Evolutionary conservation across 2,329 filamentous ascomycete species (phyloP), one percentile per base, ranked within the genome.

Genomic region (Didymosphaeria variabile): DNA sequence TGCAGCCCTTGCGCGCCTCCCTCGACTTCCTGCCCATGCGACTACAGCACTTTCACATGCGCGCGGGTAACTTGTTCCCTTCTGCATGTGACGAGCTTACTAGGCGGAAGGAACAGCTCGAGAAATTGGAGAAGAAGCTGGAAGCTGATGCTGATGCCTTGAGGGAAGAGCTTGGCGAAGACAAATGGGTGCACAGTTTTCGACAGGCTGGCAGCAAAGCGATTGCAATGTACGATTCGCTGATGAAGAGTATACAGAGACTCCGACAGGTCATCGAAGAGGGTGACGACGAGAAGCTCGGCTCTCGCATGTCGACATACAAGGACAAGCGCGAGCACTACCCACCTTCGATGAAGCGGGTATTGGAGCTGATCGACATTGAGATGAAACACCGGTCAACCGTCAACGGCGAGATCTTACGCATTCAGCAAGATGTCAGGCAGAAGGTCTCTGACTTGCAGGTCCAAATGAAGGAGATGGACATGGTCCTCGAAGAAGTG

Each of bases 1-100:
- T 98, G 91, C 95, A 98, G 71, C 94, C 95, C 1, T 81, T 99
- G 21, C 87, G 94, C 57, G 95, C 95, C 1, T 97, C 94, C 0
- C 84, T 99, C 36, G 95, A 98, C 77, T 99, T 99, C 72, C 80
- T 99, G 23, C 95, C 95, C 1, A 98, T 98, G 94, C 86, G 94
- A 56, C 81, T 99, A 17, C 93, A 92, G 0, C 91, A 91, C 47
- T 99, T 98, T 72, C 89, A 94, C 69, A 83, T 87, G 2, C 87
- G 93, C 64, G 95, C 93, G 0, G 88, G 91, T 60, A 81, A 82
- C 2, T 87, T 92, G 8, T 97, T 99, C 69, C 94, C 95, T 0
- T 95, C 91, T 9, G 94, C 94, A 0, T 97, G 94, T 68, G 89
- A 94, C 36, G 95, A 98, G 77, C 82, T 99, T 6, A 91, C 93